Base-by-base conservation (phyloP, 768 basidiomycete species). In the Pleurotus pulmonarius region DNA sequence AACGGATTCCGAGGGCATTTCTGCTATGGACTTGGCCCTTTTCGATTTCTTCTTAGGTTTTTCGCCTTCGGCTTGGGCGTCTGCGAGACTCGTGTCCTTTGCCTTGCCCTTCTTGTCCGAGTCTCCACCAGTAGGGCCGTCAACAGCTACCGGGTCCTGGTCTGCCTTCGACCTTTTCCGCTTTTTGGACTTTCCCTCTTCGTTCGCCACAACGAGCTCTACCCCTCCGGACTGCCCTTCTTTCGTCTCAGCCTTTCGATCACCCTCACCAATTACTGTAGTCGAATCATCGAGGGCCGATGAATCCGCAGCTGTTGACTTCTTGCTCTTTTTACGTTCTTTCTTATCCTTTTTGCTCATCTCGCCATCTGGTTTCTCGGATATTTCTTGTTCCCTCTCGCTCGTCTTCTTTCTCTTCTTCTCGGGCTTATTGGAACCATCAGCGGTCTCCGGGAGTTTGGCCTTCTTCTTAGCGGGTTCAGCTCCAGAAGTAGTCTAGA, bases 351-450 rank as follows among this genome's bases (percentile, higher is more conserved):
- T 37, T 29, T 54, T 25, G 24, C 38, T 37, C 39, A 53, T 15
- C 43, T 56, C 13, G 26, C 61, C 46, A 52, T 58, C 22, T 52
- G 52, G 45, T 60, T 70, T 69, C 61, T 73, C 70, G 52, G 64
- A 68, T 51, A 67, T 68, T 60, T 69, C 67, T 46, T 61, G 57
- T 54, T 68, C 68, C 64, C 69, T 65, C 37, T 58, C 51, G 37
- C 46, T 60, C 63, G 37, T 59, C 44, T 2, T 40, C 46, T 20
- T 34, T 46, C 15, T 49, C 20, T 38, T 40, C 26, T 60, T 59
- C 41, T 44, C 20, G n/a, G 41, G 20, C 5, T 44, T 44, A 6
- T 15, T 44, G 13, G n/a, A 22, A 7, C 41, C 58, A 59, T 62
- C 37, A 52, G 61, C 51, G 29, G 61, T 61, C 39, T 60, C 58